A percentile compares a stretch with the other conserved stretches of the same genome.
phyloP scores from a whole-genome alignment of 2,329 filamentous ascomycete species.

The Pseudogymnoascus sp. region DNA sequence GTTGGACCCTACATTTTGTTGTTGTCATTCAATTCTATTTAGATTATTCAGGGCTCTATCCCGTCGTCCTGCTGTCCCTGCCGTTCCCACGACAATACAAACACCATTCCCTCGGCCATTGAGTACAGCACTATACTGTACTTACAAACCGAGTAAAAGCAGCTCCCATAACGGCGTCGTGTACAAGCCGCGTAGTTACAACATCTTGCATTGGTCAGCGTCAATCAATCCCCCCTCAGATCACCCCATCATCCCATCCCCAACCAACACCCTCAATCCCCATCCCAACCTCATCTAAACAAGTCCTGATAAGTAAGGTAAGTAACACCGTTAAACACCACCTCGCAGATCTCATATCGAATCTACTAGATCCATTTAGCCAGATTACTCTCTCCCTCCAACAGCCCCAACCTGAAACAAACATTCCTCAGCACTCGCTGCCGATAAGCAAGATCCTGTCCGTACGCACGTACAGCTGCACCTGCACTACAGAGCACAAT shows the following conservation, averaged over 20 bases:
- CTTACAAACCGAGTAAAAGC: neutral
- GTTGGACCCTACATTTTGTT: neutral
- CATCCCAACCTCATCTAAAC: neutral
- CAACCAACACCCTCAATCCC: neutral
- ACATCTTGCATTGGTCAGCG: neutral
- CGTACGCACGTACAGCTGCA: neutral
- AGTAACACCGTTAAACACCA: neutral
- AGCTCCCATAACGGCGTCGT: neutral
- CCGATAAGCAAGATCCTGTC: neutral
- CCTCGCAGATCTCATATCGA: neutral
- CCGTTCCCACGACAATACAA: neutral
- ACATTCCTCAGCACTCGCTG: neutral
- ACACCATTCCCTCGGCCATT: neutral
- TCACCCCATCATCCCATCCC: neutral
- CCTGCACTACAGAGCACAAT: neutral
- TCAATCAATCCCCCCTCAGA: neutral
- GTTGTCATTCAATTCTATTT: neutral
- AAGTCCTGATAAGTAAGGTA: neutral
- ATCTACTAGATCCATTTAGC: neutral
- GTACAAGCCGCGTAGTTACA: neutral
- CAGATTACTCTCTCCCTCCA: neutral
- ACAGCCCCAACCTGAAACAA: neutral
- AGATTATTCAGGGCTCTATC: neutral
- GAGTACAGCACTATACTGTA: neutral
- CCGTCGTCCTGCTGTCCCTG: neutral